A percentile compares a stretch with the other conserved stretches of the same genome.
These are phyloP conservation scores for Phytophthora kernoviae DNA, from an alignment of 352 stramenopile genomes.

Conservation along the genomic window DNA sequence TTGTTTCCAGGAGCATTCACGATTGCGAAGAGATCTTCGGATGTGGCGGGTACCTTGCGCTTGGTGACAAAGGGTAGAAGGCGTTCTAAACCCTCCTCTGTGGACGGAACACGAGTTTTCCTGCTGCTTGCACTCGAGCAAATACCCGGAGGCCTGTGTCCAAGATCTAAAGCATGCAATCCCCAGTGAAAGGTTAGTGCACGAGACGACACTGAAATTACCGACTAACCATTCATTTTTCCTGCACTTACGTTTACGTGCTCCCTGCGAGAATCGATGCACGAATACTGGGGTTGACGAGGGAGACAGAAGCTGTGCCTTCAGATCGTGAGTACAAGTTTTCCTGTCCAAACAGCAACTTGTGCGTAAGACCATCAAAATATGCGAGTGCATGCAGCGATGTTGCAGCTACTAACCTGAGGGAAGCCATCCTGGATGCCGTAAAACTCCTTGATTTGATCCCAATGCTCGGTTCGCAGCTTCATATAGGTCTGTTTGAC, in stretches of 20 bases:
- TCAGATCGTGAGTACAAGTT: constrained; percentile 72
- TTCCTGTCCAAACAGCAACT: constrained; percentile 29
- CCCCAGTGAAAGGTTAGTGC: background rate
- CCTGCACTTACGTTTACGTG: constrained; percentile 41
- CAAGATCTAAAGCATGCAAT: constrained; percentile 52
- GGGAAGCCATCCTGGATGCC: constrained; percentile 64
- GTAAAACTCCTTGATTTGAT: constrained; percentile 66
- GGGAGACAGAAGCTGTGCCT: constrained; percentile 63
- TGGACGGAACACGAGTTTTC: constrained; percentile 68
- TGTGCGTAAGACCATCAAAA: background rate
- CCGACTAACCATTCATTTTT: background rate
- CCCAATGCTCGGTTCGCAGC: constrained; percentile 58
- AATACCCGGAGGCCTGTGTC: constrained; percentile 91
- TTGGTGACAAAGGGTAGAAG: constrained; percentile 87
- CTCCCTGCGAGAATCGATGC: constrained; percentile 57
- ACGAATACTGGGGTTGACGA: constrained; percentile 62
- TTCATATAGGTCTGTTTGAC: constrained; percentile 56
- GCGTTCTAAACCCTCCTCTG: constrained; percentile 76
- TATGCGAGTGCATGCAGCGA: background rate
- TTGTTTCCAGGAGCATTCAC: constrained; percentile 24
- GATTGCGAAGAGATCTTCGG: constrained; percentile 25
- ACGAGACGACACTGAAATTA: background rate
- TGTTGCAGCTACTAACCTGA: constrained; percentile 32
- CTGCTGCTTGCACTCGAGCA: constrained; percentile 58
- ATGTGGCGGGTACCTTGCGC: constrained; percentile 35